phyloP scores from a whole-genome alignment of 2,329 filamentous ascomycete genomes.

The Xylariaceae sp. region DNA sequence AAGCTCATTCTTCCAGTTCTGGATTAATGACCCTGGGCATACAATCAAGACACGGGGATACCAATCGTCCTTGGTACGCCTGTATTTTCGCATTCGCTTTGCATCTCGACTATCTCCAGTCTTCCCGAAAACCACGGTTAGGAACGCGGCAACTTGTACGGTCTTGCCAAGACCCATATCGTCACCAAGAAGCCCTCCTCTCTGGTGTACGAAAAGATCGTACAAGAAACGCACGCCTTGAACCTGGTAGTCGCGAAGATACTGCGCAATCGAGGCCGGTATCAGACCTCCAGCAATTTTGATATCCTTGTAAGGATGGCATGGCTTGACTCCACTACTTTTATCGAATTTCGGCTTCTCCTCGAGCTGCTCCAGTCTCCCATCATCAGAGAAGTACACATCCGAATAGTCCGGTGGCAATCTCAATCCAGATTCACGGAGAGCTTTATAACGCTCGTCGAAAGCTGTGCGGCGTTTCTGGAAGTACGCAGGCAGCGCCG shows the following conservation, averaged over 20 bases:
- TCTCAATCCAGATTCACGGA: slow-evolving; percentile 65
- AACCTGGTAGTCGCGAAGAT: slow-evolving; percentile 86
- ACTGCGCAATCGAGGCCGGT: slow-evolving; percentile 84
- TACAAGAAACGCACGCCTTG: slow-evolving; percentile 82
- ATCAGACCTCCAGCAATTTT: slow-evolving; percentile 73
- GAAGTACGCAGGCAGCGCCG: slow-evolving; percentile 68
- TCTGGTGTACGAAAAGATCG: slow-evolving; percentile 82
- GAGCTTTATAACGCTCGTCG: slow-evolving; percentile 52
- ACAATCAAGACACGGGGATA: slow-evolving; percentile 82
- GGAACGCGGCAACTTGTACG: slow-evolving; percentile 88
- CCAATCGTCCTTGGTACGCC: slow-evolving; percentile 60
- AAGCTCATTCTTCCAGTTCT: slow-evolving; percentile 87
- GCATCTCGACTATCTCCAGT: slow-evolving; percentile 80
- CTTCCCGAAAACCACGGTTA: slow-evolving; percentile 90
- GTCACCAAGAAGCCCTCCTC: slow-evolving; percentile 84
- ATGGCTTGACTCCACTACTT: slow-evolving; percentile 54
- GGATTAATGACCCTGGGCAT: slow-evolving; percentile 80
- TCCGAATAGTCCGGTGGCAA: slow-evolving; percentile 73
- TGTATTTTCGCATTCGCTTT: slow-evolving; percentile 83
- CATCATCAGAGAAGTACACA: slow-evolving; percentile 70
- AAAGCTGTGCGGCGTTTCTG: slow-evolving; percentile 63
- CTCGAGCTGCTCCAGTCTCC: slow-evolving; percentile 53
- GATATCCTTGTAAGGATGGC: slow-evolving; percentile 68
- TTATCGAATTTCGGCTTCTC: slow-evolving; percentile 65
- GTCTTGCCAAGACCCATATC: slow-evolving; percentile 99